Base-by-base conservation (phyloP, 164 flowering plant species). In the Annona squamosa region DNA sequence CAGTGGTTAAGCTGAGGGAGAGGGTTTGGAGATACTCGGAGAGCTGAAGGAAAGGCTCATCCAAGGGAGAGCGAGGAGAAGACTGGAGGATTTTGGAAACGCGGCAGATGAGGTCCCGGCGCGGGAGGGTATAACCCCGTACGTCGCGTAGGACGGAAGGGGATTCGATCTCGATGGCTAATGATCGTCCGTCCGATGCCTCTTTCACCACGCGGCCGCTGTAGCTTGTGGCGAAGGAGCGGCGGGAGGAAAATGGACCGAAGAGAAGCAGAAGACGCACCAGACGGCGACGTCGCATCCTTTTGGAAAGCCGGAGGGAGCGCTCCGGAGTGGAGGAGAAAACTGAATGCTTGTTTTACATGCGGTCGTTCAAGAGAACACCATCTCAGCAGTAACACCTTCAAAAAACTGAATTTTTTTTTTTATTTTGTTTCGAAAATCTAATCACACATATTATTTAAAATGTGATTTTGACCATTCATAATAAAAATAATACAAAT, bases 211-310 rank as follows among this genome's bases (percentile, higher is more conserved):
- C 81, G 74, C 83, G 79, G 66, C 91, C 98, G 13, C 86, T 87
- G 91, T 92, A 92, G 73, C 85, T 91, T 66, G 99, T 94, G 83
- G 93, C 86, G 85, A 75, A 90, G 72, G 75, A 75, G 73, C 95
- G 93, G 80, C 67, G 78, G 69, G 43, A 12, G 72, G 59, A 16
- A 52, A 16, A 52, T 52, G 59, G 10, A 52, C 59, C 13, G 59
- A 52, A 52, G 59, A 10, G 59, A 16, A 52, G 59, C 9, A 52
- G 59, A 52, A 10, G 59, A 52, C 9, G 59, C 59, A 52, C 13
- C 59, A 16, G 9, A 52, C 59, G 59, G 59, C 13, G 59, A 52
- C 13, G 59, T 52, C 59, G 9, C 59, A 52, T 52, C 59, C 13
- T 52, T 2, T 52, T 52, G 37, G 37, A 26, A 26, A 26, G 37